Evolutionary conservation across 305 asterid species (phyloP), one percentile per base, ranked within the genome.

Genomic region (Fraxinus greggii): DNA sequence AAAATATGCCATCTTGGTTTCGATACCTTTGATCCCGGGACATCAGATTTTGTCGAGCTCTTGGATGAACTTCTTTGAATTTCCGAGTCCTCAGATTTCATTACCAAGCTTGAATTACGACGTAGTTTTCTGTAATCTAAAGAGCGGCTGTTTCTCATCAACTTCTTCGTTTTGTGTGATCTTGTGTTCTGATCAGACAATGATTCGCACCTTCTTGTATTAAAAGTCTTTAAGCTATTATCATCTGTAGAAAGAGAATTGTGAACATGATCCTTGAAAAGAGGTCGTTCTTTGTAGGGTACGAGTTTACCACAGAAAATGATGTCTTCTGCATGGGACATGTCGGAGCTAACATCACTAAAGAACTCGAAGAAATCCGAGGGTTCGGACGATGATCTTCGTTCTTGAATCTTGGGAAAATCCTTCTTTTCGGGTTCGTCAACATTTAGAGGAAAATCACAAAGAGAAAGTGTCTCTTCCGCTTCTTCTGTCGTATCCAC

Each of bases 311-410:
- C 97, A 77, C 93, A 69, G 79, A 84, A 84, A n/a, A 93, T 92
- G 10, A 93, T 90, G 87, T 92, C 97, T 76, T 93, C 97, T 78
- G 97, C 96, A 73, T 92, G 93, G 4, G 93, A 88, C 85, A 90
- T 88, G 28, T 86, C 88, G 31, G 84, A 75, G 54, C 33, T 81
- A 72, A 31, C 69, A 32, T 86, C 84, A 67, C 77, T 90, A 0
- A 84, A 87, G 90, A 93, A 93, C 85, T 92, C 97, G 83, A 93
- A 93, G 72, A 79, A 35, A 31, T 92, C 93, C 45, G 88, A 65
- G 2, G 82, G 86, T 29, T 88, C 87, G 5, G 86, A 80, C 29
- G 87, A 80, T 1, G 94, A 86, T 42, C 88, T 38, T 0, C 86
- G 85, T 10, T 75, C 69, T 5, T 76, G 79, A 69, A 29, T 3